Conservation (phyloP, 495 filamentous ascomycete genomes). For the Xylaria castorea region DNA sequence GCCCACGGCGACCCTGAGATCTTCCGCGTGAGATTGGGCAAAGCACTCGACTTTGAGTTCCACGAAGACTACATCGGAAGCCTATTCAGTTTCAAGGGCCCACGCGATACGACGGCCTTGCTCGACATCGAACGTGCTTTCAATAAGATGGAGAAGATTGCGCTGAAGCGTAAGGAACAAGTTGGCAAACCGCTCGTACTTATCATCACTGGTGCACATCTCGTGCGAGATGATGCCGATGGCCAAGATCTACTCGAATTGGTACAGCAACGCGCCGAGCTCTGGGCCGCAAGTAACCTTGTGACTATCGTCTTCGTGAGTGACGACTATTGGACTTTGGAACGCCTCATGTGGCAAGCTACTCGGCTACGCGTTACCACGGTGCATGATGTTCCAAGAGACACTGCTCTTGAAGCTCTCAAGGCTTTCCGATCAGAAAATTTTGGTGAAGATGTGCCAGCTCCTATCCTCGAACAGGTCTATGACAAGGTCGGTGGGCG, state of each 20-base stretch:
- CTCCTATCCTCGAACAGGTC: constrained; percentile 68
- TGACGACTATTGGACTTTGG: constrained; percentile 97
- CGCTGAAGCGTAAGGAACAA: constrained; percentile 63
- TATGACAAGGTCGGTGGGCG: constrained; percentile 85
- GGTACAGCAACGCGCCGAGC: constrained; percentile 90
- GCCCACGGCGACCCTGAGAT: constrained; percentile 93
- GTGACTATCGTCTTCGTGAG: constrained; percentile 91
- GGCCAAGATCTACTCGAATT: constrained; percentile 89
- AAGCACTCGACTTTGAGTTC: constrained; percentile 91
- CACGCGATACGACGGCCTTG: constrained; percentile 84
- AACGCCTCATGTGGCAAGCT: constrained; percentile 85
- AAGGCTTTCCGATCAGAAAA: constrained; percentile 73
- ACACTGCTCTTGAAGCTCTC: constrained; percentile 73
- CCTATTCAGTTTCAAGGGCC: constrained; percentile 89
- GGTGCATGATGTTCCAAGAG: constrained; percentile 77
- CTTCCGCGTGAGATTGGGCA: constrained; percentile 86
- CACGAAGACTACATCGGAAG: constrained; percentile 87
- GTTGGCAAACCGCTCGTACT: constrained; percentile 76
- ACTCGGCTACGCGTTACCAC: constrained; percentile 88
- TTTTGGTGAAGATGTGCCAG: constrained; percentile 61
- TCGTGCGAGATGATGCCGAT: constrained; percentile 85
- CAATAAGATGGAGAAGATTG: constrained; percentile 95
- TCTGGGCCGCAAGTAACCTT: constrained; percentile 88
- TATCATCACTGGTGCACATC: constrained; percentile 87
- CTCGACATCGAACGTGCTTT: constrained; percentile 92